Conservation (phyloP, 73 alveolate genomes). For the Paramecium caudatum region DNA sequence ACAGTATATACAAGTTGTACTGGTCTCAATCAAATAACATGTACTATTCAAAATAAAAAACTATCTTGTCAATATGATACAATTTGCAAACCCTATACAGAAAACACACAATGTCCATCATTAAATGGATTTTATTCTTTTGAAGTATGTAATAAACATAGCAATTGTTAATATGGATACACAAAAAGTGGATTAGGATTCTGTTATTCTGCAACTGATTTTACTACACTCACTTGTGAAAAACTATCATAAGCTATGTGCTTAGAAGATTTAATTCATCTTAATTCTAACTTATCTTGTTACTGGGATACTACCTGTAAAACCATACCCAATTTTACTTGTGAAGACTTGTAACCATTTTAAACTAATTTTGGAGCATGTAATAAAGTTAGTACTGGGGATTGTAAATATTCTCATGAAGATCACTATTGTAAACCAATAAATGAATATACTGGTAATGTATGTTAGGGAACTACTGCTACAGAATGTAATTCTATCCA, state of each 20-base stretch:
- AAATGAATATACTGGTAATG: not conserved
- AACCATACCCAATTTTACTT: not conserved
- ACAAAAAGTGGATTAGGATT: constrained; percentile 4
- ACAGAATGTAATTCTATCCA: not conserved
- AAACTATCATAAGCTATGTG: not conserved
- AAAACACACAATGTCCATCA: not conserved
- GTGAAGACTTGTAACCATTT: not conserved
- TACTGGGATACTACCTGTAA: constrained; percentile 14
- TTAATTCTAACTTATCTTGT: not conserved
- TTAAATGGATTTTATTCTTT: not conserved
- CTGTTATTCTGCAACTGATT: not conserved
- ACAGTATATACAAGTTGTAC: too few species aligned
- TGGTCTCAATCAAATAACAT: not conserved
- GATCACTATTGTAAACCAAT: not conserved
- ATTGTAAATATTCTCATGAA: not conserved
- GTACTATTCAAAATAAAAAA: not conserved
- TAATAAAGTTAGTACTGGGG: not conserved
- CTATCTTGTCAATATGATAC: not conserved
- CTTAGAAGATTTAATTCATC: not conserved
- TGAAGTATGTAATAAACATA: not conserved
- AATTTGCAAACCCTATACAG: too few species aligned
- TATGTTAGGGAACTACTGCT: not conserved
- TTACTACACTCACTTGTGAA: not conserved
- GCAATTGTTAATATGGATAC: not conserved
- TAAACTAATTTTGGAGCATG: constrained; percentile 12